Conservation (phyloP, 106 monocot genomes). For the Agapanthus africanus region DNA sequence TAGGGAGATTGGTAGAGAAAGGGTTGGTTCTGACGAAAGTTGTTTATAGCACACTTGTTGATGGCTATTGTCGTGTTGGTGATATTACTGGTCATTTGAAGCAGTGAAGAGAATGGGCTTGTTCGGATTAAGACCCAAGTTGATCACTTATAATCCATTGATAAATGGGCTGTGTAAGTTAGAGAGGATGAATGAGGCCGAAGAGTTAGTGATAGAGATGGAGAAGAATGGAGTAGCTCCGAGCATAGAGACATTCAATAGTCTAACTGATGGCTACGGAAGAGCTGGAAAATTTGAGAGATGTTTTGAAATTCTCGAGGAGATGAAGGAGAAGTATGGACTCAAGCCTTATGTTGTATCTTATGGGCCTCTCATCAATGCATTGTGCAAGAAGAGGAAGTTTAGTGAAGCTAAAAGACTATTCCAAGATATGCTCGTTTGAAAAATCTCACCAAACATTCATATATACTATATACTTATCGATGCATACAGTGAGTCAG, state of each 20-base stretch:
- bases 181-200: conserved; percentile 45
- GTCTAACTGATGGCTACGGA: conserved; percentile 52
- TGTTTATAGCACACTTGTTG: conserved; percentile 59
- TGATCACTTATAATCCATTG: conserved; percentile 62
- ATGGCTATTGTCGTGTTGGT: conserved; percentile 47
- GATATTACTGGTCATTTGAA: conserved; percentile 24
- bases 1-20: conserved; percentile 23
- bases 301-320: conserved; percentile 20
- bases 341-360: conserved; percentile 17
- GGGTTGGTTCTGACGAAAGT: conserved; percentile 50
- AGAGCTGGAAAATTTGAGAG: conserved; percentile 7
- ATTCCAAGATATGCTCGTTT: conserved; percentile 8
- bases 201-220: conserved; percentile 35
- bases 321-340: conserved; percentile 17
- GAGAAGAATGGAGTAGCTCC: conserved; percentile 30
- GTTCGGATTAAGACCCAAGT: conserved; percentile 26
- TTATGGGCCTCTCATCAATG: conserved; percentile 21
- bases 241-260: conserved; percentile 53
- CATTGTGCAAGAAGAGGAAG: conserved; percentile 14
- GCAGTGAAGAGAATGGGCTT: conserved; percentile 37
- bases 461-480: conserved; percentile 35
- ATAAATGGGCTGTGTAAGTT: conserved; percentile 65
- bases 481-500: conserved; percentile 14
- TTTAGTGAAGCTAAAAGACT: conserved; percentile 17
- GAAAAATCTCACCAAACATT: conserved; percentile 8